A percentile compares a stretch with the other conserved stretches of the same genome.
Evolutionary conservation across 345 rosid genomes (phyloP).

Genomic region (Eucalyptus sp.): DNA sequence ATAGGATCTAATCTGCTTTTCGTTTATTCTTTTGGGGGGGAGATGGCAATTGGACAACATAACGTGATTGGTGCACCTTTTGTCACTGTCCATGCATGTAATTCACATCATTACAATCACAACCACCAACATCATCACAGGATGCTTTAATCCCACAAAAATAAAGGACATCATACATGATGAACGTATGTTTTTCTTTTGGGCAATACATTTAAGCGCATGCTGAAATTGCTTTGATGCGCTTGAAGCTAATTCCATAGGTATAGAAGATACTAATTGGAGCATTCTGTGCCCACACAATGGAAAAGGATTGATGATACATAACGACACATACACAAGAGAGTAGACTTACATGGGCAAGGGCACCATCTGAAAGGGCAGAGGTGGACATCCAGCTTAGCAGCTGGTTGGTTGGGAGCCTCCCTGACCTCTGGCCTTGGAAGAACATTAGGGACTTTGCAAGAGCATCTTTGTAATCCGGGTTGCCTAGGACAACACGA

Average conservation of each 20-base stretch:
- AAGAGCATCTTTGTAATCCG: conserved; percentile 71
- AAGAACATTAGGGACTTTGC: conserved; percentile 76
- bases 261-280: background rate
- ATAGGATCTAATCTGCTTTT: background rate
- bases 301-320: background rate
- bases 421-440: conserved; percentile 89
- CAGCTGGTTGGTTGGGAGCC: conserved; percentile 37
- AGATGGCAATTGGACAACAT: background rate
- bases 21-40: background rate
- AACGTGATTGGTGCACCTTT: background rate
- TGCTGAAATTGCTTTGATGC: background rate
- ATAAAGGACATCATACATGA: background rate
- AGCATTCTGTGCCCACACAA: background rate
- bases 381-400: conserved; percentile 68
- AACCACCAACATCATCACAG: background rate
- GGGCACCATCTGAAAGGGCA: conserved; percentile 64
- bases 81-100: background rate
- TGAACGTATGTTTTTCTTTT: background rate
- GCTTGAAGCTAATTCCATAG: background rate
- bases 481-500: conserved; percentile 30
- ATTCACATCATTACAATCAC: background rate
- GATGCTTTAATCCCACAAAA: background rate
- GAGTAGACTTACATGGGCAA: conserved; percentile 32
- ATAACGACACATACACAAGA: background rate
- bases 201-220: background rate